These are phyloP conservation scores for Podospora sp. DNA, from an alignment of 495 filamentous ascomycete genomes.

Conservation along the genomic window DNA sequence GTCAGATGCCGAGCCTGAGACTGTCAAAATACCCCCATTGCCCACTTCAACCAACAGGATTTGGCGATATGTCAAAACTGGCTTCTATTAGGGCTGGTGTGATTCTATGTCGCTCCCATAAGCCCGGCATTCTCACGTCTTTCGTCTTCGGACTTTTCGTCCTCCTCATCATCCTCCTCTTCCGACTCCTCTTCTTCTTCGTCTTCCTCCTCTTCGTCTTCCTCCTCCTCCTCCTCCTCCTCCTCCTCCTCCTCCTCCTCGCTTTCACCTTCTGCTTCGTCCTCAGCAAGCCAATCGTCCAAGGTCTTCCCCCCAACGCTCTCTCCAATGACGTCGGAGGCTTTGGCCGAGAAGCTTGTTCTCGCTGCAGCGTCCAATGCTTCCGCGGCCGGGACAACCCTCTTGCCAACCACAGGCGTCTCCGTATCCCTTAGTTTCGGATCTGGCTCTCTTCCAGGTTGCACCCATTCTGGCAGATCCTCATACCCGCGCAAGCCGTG, in stretches of 20 bases:
- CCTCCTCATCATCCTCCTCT: slow-evolving; percentile 18
- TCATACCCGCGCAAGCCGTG: slow-evolving; percentile 76
- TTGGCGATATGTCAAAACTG: not conserved
- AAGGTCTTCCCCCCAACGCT: slow-evolving; percentile 67
- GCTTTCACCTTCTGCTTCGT: slow-evolving; percentile 49
- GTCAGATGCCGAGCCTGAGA: not conserved
- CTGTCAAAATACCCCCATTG: not conserved
- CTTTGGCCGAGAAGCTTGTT: slow-evolving; percentile 48
- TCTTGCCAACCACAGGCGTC: slow-evolving; percentile 36
- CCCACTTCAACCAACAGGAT: not conserved
- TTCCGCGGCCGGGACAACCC: slow-evolving; percentile 62
- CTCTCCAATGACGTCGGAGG: slow-evolving; percentile 37
- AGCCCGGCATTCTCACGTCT: slow-evolving; percentile 44
- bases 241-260: slow-evolving; percentile 55
- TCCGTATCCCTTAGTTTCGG: slow-evolving; percentile 64
- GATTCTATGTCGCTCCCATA: slow-evolving; percentile 16
- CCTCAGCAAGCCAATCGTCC: slow-evolving; percentile 86
- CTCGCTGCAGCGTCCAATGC: slow-evolving; percentile 62
- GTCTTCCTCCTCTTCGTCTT: slow-evolving; percentile 46
- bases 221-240: slow-evolving; percentile 58
- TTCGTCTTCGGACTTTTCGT: slow-evolving; percentile 45
- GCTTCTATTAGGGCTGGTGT: not conserved
- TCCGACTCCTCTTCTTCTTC: slow-evolving; percentile 19
- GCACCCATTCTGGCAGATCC: slow-evolving; percentile 81
- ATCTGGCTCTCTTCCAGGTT: slow-evolving; percentile 77